Conservation (phyloP, 495 filamentous ascomycete species). For the Hapsidospora chrysogenum region DNA sequence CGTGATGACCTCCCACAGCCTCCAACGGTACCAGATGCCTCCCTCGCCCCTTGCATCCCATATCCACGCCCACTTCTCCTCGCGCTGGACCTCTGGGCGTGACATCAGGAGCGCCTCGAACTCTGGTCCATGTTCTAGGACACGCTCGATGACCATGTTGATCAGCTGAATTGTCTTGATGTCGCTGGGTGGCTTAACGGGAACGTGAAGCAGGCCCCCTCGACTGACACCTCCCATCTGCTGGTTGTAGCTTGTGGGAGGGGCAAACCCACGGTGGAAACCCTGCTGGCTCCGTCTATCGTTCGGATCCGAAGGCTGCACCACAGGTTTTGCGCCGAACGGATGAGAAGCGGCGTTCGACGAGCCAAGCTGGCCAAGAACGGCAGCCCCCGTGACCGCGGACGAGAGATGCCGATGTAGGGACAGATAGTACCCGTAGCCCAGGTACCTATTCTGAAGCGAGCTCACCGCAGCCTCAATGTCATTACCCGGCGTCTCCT, state of each 20-base stretch:
- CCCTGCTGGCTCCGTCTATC: conserved; percentile 39
- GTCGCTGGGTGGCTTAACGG: conserved; percentile 59
- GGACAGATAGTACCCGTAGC: conserved; percentile 69
- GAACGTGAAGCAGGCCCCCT: conserved; percentile 43
- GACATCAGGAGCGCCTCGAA: conserved; percentile 92
- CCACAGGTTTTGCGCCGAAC: conserved; percentile 70
- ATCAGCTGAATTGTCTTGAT: conserved; percentile 69
- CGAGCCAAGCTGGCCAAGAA: conserved; percentile 30
- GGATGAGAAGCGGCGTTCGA: conserved; percentile 44
- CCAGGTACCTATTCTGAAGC: conserved; percentile 75
- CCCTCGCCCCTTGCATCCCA: conserved; percentile 73
- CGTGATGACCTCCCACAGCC: conserved; percentile 70
- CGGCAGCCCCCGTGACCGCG: conserved; percentile 43
- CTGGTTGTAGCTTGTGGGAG: conserved; percentile 49
- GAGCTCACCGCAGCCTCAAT: conserved; percentile 67
- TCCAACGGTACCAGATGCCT: conserved; percentile 81
- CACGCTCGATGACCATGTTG: conserved; percentile 67
- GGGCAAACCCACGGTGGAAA: conserved; percentile 61
- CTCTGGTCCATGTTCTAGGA: conserved; percentile 66
- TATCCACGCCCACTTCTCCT: conserved; percentile 87
- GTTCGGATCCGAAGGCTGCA: conserved; percentile 23
- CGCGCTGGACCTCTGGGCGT: conserved; percentile 55
- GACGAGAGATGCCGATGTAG: conserved; percentile 76
- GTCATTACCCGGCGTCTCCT: conserved; percentile 69
- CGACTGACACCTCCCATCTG: conserved; percentile 25